Base-by-base conservation (phyloP, 345 rosid species). In the Acer saccharum region DNA sequence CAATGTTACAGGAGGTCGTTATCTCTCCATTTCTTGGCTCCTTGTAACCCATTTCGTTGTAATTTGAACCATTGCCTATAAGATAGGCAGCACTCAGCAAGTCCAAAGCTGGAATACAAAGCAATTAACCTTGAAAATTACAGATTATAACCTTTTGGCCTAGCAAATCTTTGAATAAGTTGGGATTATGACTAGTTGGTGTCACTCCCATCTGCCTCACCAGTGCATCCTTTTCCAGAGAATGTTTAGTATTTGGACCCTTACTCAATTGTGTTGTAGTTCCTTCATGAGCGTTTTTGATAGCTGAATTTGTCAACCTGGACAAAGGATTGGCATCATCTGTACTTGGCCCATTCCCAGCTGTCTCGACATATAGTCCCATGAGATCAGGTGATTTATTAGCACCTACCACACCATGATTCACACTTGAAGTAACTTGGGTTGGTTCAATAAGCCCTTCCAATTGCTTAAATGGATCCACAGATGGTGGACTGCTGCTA, bases 181-280 rank as follows among this genome's bases (percentile, higher is more conserved):
- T 91, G n/a, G 98, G 98, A 74, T 93, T 94, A 83, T 88, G 97
- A 84, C 88, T 89, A 17, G 86, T 75, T 69, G 98, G 97, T 71
- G 78, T 93, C 68, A 94, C 97, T 44, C 98, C 98, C 97, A 93
- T 89, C 85, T 93, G 94, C 89, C 98, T 92, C 57, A 92, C 92
- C 27, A 87, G 91, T 17, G 98, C 95, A 65, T 95, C 98, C 86
- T 90, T 95, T 82, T 90, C 94, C 76, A 92, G 81, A n/a, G 95
- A 77, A 66, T 89, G 88, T 85, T 87, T 90, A 11, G 73, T 76
- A 80, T 88, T 89, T 57, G 97, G 97, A 54, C 97, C 97, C 78
- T 95, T 95, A 20, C 84, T 74, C 46, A 76, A 61, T 82, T 81
- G 89, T 18, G 83, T 55, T 8, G 65, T 57, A 48, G 41, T 44